Conservation (phyloP, 108 stramenopile genomes). For the Nitzschia putrida region DNA sequence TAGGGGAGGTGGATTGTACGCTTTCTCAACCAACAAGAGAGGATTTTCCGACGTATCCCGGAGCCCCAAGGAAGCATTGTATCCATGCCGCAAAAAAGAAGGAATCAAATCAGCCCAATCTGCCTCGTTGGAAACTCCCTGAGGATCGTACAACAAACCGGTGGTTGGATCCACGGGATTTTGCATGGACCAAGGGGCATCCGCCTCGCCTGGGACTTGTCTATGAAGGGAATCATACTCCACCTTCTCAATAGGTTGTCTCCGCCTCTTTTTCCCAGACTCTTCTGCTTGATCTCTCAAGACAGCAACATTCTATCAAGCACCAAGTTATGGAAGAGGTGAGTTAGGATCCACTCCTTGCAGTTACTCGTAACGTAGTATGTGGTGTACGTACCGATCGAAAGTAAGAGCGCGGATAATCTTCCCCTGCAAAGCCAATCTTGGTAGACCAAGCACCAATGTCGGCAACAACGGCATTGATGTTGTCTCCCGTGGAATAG, state of each 20-base stretch:
- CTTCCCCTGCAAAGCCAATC: constrained; percentile 95
- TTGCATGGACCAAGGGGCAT: constrained; percentile 60
- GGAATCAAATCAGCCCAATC: constrained; percentile 58
- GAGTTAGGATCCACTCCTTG: too few species aligned
- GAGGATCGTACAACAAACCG: constrained; percentile 63
- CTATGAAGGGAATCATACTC: constrained; percentile 63
- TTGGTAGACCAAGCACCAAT: constrained; percentile 88
- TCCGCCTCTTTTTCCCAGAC: constrained; percentile 8
- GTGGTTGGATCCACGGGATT: constrained; percentile 81
- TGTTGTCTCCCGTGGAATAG: constrained; percentile 36
- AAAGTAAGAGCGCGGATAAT: constrained; percentile 79
- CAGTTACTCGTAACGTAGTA: too few species aligned
- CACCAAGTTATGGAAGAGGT: too few species aligned
- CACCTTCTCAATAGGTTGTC: constrained; percentile 32
- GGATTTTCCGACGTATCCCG: constrained; percentile 52
- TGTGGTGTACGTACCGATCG: constrained; percentile 71
- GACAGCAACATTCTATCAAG: constrained; percentile 47
- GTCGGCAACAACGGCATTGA: constrained; percentile 84
- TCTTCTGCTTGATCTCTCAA: constrained; percentile 34
- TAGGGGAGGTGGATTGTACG: constrained; percentile 80
- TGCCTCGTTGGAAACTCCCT: constrained; percentile 9
- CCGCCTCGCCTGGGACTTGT: constrained; percentile 37
- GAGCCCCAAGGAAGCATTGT: constrained; percentile 36
- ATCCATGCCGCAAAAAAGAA: constrained; percentile 52
- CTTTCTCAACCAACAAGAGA: constrained; percentile 68